Base-by-base conservation (phyloP, 2,329 filamentous ascomycete genomes). In the Thielaviopsis punctulata region DNA sequence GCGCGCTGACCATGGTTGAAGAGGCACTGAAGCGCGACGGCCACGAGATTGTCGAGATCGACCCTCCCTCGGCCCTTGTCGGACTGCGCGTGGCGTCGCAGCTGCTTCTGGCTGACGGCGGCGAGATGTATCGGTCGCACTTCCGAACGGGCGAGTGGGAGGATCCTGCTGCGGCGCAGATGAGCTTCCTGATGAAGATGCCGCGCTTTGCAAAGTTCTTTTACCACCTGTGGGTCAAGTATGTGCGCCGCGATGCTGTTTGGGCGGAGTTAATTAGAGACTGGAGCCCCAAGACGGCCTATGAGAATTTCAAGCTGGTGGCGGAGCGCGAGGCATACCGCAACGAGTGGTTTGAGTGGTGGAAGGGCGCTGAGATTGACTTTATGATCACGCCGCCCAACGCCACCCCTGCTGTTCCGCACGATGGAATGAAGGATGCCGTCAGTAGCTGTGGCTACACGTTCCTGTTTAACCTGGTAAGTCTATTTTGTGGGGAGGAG, bases 401-500 rank as follows among this genome's bases (percentile, higher is more conserved):
- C 63, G 87, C 89, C 0, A 94, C 87, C 0, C 88, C 89, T 1
- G 89, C 89, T 0, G 77, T 94, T 3, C 88, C 88, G 1, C 88
- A 94, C 62, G 78, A 81, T 46, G 88, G 80, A 0, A 95, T 95
- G 87, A 77, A 79, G 58, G 81, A 90, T 59, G 86, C 86, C 2
- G 80, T 92, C 45, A 84, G 83, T 56, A 86, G 82, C 58, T 95
- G 89, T 60, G 88, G 87, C 1, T 95, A 96, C 62, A 95, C 89
- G 0, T 95, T 95, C 63, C 67, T 95, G 52, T 96, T 92, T 69
- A 95, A 95, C 60, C 58, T 95, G 61, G 82, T 85, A 68, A 66
- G 77, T 68, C 6, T 12, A 22, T 6, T 48, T 22, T 23, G 24
- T 41, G 33, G 10, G 21, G n/a, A n/a, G n/a, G n/a, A n/a, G n/a